These are phyloP conservation scores for Reticulascus tulasneorum DNA, from an alignment of 2,329 filamentous ascomycete species.

Conservation along the genomic window DNA sequence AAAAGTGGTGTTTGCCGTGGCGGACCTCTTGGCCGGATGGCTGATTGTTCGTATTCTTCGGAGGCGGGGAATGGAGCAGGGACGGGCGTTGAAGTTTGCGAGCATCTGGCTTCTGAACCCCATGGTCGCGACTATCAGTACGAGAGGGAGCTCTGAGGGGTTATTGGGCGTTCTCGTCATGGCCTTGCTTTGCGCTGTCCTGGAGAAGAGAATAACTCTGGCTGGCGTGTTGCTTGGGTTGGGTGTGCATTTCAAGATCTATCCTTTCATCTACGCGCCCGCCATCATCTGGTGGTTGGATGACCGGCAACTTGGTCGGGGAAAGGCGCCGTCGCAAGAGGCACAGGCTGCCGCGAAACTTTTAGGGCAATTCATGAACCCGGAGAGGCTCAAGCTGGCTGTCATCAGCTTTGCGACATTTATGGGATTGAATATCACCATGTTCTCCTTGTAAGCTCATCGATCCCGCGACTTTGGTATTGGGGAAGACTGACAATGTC, in stretches of 20 bases:
- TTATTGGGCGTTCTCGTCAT: constrained; percentile 81
- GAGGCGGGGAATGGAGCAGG: constrained; percentile 40
- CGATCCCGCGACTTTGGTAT: not conserved
- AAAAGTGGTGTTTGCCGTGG: constrained; percentile 78
- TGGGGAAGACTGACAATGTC: not conserved
- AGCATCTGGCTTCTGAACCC: constrained; percentile 93
- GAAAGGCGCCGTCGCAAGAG: constrained; percentile 17
- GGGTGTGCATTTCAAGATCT: constrained; percentile 96
- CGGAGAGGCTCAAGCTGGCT: constrained; percentile 53
- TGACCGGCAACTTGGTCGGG: constrained; percentile 36
- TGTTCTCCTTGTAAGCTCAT: constrained; percentile 66
- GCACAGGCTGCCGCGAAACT: constrained; percentile 19
- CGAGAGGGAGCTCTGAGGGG: constrained; percentile 89
- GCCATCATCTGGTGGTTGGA: constrained; percentile 81
- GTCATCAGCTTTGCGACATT: constrained; percentile 70
- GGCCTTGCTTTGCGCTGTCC: constrained; percentile 76
- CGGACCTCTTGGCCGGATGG: constrained; percentile 82
- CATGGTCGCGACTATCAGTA: constrained; percentile 97
- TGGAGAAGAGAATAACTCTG: constrained; percentile 56
- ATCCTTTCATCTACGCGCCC: constrained; percentile 91
- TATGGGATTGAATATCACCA: constrained; percentile 65
- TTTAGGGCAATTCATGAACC: constrained; percentile 57
- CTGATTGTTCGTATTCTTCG: constrained; percentile 52
- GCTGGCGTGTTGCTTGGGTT: constrained; percentile 76
- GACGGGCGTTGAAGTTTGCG: constrained; percentile 68